phyloP scores from a whole-genome alignment of 2,329 filamentous ascomycete genomes.

The Talaromyces sp. region DNA sequence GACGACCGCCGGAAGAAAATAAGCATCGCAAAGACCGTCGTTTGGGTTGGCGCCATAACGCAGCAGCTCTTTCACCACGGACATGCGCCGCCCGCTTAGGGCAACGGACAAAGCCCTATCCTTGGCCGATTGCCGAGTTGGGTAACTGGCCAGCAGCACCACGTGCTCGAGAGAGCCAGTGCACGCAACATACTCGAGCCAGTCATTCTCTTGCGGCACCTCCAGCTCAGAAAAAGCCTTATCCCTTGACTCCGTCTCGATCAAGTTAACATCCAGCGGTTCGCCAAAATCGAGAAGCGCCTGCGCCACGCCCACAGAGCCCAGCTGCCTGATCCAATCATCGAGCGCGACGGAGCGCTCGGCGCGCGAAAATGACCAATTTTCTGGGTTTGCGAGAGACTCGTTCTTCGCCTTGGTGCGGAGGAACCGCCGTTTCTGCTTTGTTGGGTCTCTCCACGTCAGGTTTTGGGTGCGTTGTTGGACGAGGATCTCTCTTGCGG shows the following conservation, averaged over 20 bases:
- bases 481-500: constrained; percentile 4
- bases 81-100: not conserved
- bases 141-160: not conserved
- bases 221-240: not conserved
- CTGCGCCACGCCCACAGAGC: not conserved
- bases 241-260: not conserved
- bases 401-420: constrained; percentile 3
- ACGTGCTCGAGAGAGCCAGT: not conserved
- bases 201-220: not conserved
- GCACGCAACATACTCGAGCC: not conserved
- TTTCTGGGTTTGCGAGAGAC: not conserved
- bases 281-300: constrained; percentile 1
- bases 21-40: not conserved
- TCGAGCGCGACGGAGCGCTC: not conserved
- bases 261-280: constrained; percentile 1
- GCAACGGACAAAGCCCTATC: constrained; percentile 1
- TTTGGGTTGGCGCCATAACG: constrained; percentile 1
- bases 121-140: constrained; percentile 1
- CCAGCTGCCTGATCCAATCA: not conserved
- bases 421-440: constrained; percentile 5
- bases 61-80: not conserved
- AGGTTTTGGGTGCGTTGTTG: not conserved
- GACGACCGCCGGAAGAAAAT: not conserved
- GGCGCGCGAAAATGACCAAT: not conserved
- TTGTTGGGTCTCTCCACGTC: constrained; percentile 1